Evolutionary conservation across 495 filamentous ascomycete species (phyloP), one percentile per base, ranked within the genome.

Genomic region (Pyrenopolyporus hunteri): DNA sequence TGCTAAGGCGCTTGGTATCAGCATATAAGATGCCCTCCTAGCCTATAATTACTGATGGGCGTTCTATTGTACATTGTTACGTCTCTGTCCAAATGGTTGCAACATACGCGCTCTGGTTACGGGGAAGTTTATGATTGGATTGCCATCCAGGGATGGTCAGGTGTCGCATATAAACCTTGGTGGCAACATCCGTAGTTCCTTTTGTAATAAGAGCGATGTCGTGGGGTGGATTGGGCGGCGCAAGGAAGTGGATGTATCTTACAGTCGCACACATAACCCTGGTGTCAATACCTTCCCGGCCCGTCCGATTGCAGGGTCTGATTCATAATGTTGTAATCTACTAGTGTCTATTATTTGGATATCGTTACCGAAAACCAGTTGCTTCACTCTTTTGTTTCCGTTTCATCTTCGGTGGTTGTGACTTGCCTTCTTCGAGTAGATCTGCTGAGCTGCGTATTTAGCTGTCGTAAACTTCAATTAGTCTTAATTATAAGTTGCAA

Each of bases 291-390:
- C 43, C 28, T 40, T 55, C n/a, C n/a, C 49, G 35, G 36, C 54
- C 54, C 53, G 35, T 50, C 49, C 22, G 25, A 53, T 40, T 63
- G 46, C 57, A 64, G 62, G 65, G 63, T 67, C 63, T 68, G 63
- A 63, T 68, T 68, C 70, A 68, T 72, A 72, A 72, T 72, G 59
- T 67, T 70, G 68, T 73, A 70, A 70, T 73, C 65, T 70, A 67
- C 59, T 70, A 69, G 70, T 72, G 62, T 70, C 67, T 72, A 71
- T 69, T 70, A 61, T 64, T n/a, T 50, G 49, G 39, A 65, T 61
- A 51, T 37, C 40, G 33, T 36, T 65, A 56, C 37, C 44, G 10
- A 14, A 6, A 6, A 13, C 7, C 6, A 13, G 13, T 14, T 39
- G 32, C 5, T 39, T 36, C 13, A 13, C n/a, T 36, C 33, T 36